Conservation (phyloP, 306 rosid genomes). For the Glycine tomentella region DNA sequence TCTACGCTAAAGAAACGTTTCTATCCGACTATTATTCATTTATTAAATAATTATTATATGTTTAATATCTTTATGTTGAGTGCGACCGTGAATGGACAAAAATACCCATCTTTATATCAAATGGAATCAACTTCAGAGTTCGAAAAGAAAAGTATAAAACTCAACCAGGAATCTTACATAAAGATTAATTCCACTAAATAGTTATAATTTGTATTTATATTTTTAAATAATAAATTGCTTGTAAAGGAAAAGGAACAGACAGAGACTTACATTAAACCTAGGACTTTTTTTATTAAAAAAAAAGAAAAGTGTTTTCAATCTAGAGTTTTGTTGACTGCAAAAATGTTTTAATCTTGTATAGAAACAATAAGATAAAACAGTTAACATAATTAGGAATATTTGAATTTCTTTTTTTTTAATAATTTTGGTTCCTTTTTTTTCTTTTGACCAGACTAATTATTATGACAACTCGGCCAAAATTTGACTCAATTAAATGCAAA, state of each 20-base stretch:
- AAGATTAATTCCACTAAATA: not conserved
- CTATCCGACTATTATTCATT: not conserved
- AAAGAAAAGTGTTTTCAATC: not conserved
- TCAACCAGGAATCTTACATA: too few relatives aligned
- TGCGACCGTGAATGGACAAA: not conserved
- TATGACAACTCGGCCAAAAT: too few relatives aligned
- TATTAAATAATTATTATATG: not conserved
- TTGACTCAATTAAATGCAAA: too few relatives aligned
- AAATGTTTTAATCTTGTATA: not conserved
- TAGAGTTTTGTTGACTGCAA: not conserved
- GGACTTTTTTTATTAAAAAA: not conserved
- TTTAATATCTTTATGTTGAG: not conserved
- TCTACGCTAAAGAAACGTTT: conserved; percentile 53
- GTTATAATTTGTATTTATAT: not conserved
- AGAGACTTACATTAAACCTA: not conserved
- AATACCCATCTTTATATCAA: conserved; percentile 24
- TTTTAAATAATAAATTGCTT: too few relatives aligned
- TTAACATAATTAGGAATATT: not conserved
- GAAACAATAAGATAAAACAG: not conserved
- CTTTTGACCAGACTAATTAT: too few relatives aligned
- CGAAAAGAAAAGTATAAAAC: not conserved
- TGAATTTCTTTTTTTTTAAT: too few relatives aligned
- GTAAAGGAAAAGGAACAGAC: not conserved
- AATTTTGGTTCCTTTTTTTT: not conserved
- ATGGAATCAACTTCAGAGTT: too few relatives aligned